phyloP scores from a whole-genome alignment of 768 basidiomycete species.

The Pleurotus tuber-regium region DNA sequence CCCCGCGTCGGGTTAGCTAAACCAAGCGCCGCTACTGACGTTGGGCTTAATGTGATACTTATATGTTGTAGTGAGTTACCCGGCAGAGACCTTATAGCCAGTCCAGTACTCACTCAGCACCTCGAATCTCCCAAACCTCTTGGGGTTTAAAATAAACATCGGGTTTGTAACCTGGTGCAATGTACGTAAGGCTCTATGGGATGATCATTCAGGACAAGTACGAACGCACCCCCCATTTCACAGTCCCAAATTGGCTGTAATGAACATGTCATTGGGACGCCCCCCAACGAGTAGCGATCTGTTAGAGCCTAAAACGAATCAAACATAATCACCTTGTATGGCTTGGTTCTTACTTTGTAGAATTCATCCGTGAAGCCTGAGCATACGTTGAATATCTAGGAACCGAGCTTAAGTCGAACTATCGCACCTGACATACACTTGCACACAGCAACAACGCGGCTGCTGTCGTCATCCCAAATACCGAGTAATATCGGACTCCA shows the following conservation, averaged over 20 bases:
- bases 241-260: slow-evolving; percentile 53
- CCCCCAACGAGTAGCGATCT: slow-evolving; percentile 55
- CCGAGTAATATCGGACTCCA: slow-evolving; percentile 89
- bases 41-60: slow-evolving; percentile 81
- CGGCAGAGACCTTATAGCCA: background rate
- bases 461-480: slow-evolving; percentile 62
- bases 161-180: slow-evolving; percentile 58
- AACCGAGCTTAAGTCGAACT: background rate
- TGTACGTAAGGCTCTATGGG: too few relatives aligned
- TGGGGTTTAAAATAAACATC: slow-evolving; percentile 68
- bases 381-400: background rate
- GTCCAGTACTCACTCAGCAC: slow-evolving; percentile 54
- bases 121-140: slow-evolving; percentile 89
- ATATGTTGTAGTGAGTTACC: slow-evolving; percentile 13
- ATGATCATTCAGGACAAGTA: too few relatives aligned
- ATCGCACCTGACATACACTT: slow-evolving; percentile 82
- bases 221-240: slow-evolving; percentile 56
- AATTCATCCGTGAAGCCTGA: slow-evolving; percentile 82
- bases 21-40: slow-evolving; percentile 76
- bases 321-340: background rate
- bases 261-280: slow-evolving; percentile 54
- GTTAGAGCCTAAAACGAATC: slow-evolving; percentile 48
- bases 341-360: slow-evolving; percentile 56
- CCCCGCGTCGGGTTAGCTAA: slow-evolving; percentile 55
- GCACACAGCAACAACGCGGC: slow-evolving; percentile 72